Evolutionary conservation across 208 protist species (phyloP).

Genomic region (Wallacemonas collosoma): DNA sequence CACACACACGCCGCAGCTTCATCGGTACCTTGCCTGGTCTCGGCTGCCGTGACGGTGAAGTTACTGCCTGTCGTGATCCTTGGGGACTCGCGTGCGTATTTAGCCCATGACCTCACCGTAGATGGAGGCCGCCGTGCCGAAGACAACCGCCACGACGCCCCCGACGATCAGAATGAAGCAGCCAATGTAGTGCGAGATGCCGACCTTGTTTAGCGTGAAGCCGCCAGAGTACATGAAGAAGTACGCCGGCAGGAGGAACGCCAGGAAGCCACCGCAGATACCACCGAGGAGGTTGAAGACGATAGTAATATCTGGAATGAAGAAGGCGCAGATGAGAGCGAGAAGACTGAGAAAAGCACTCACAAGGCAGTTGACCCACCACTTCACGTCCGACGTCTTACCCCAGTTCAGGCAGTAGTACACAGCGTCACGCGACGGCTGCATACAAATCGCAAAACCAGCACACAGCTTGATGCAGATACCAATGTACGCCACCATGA

Average conservation of each 20-base stretch:
- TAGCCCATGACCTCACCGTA: constrained; percentile 33
- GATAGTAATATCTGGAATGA: constrained; percentile 77
- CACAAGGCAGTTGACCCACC: constrained; percentile 53
- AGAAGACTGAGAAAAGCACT: constrained; percentile 43
- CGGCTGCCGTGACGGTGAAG: too few relatives aligned
- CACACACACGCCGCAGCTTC: too few relatives aligned
- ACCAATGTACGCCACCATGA: constrained; percentile 67
- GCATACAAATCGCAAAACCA: constrained; percentile 76
- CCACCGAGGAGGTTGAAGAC: constrained; percentile 81
- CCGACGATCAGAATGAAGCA: constrained; percentile 51
- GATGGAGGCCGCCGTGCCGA: constrained; percentile 70
- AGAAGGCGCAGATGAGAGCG: constrained; percentile 70
- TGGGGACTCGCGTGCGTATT: neutral
- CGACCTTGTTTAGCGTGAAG: constrained; percentile 56
- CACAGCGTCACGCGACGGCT: constrained; percentile 67
- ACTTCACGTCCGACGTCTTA: constrained; percentile 47
- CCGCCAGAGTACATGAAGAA: constrained; percentile 78
- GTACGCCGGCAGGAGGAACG: constrained; percentile 80
- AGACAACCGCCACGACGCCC: constrained; percentile 68
- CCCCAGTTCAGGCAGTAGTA: constrained; percentile 65
- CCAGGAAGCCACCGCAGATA: constrained; percentile 71
- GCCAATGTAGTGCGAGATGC: constrained; percentile 48
- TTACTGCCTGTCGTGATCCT: too few relatives aligned
- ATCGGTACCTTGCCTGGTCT: too few relatives aligned
- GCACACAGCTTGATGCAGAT: constrained; percentile 79